Evolutionary conservation across 805 yeast genomes (phyloP).

Genomic region (Cyberlindnera mississippiensis): DNA sequence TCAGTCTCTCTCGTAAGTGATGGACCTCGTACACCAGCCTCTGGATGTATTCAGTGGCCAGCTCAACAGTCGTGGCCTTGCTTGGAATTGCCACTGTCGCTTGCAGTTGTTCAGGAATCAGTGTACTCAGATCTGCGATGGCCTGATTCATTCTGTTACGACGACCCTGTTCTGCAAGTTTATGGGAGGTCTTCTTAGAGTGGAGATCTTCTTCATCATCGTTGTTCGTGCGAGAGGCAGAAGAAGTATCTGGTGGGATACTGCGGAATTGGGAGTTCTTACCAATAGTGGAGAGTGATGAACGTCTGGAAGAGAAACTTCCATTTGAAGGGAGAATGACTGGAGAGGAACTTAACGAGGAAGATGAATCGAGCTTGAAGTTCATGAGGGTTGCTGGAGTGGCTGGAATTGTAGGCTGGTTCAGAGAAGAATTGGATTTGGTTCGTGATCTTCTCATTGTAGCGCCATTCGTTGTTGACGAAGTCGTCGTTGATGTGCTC

Average conservation of each 20-base stretch:
- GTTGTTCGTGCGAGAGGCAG: slow-evolving; percentile 9
- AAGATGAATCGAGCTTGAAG: slow-evolving; percentile 16
- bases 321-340: slow-evolving; percentile 22
- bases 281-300: slow-evolving; percentile 3
- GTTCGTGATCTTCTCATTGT: slow-evolving; percentile 22
- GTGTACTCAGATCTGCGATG: slow-evolving; percentile 62
- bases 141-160: slow-evolving; percentile 90
- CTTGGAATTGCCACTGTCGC: slow-evolving; percentile 65
- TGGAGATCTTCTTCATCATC: slow-evolving; percentile 16
- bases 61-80: slow-evolving; percentile 92
- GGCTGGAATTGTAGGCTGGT: slow-evolving; percentile 18
- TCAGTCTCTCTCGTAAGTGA: slow-evolving; percentile 15
- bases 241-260: slow-evolving; percentile 8
- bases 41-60: slow-evolving; percentile 70
- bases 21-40: slow-evolving; percentile 38
- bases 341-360: slow-evolving; percentile 17
- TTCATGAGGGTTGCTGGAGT: slow-evolving; percentile 29
- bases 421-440: slow-evolving; percentile 18
- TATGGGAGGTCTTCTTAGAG: slow-evolving; percentile 49
- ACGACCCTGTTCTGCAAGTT: slow-evolving; percentile 94
- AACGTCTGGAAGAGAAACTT: slow-evolving; percentile 14
- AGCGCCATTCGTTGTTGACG: slow-evolving; percentile 1
- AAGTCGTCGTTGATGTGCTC: slow-evolving; percentile 4
- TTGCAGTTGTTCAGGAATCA: slow-evolving; percentile 59
- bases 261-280: slow-evolving; percentile 4